These are phyloP conservation scores for Aspergillus novofumigatus DNA, from an alignment of 2,329 filamentous ascomycete genomes.

Conservation along the genomic window DNA sequence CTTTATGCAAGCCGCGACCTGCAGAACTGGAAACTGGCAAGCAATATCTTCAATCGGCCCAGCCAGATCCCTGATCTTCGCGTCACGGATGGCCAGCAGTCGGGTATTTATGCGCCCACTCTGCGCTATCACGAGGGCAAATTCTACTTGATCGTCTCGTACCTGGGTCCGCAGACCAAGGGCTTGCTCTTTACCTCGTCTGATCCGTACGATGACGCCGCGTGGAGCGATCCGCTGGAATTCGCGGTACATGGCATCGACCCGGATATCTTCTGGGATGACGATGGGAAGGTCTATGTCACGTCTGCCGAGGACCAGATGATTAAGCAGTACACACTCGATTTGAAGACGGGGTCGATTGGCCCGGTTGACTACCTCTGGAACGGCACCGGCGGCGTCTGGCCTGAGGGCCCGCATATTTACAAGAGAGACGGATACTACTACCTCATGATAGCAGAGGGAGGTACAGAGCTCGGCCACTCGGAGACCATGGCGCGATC, in stretches of 20 bases:
- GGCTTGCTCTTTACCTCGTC: conserved; percentile 14
- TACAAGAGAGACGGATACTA: conserved; percentile 29
- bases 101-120: conserved; percentile 41
- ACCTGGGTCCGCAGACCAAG: conserved; percentile 7
- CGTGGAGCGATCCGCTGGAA: conserved; percentile 13
- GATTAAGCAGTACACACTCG: conserved; percentile 12
- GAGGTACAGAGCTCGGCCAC: conserved; percentile 26
- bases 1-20: conserved; percentile 45
- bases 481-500: conserved; percentile 28
- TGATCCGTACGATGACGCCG: conserved; percentile 9
- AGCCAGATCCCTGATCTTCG: conserved; percentile 36
- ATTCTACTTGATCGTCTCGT: conserved; percentile 39
- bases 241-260: conserved; percentile 13
- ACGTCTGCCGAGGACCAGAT: conserved; percentile 5
- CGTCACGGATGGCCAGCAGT: conserved; percentile 12
- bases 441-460: conserved; percentile 26
- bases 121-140: conserved; percentile 37
- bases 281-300: conserved; percentile 13
- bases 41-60: conserved; percentile 22
- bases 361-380: conserved; percentile 24
- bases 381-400: conserved; percentile 47
- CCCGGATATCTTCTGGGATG: conserved; percentile 21
- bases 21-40: conserved; percentile 14
- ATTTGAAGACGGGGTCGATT: conserved; percentile 26
- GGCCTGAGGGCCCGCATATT: conserved; percentile 29